Evolutionary conservation across 768 basidiomycete genomes (phyloP).

Genomic region (Dacryopinax spathularia): DNA sequence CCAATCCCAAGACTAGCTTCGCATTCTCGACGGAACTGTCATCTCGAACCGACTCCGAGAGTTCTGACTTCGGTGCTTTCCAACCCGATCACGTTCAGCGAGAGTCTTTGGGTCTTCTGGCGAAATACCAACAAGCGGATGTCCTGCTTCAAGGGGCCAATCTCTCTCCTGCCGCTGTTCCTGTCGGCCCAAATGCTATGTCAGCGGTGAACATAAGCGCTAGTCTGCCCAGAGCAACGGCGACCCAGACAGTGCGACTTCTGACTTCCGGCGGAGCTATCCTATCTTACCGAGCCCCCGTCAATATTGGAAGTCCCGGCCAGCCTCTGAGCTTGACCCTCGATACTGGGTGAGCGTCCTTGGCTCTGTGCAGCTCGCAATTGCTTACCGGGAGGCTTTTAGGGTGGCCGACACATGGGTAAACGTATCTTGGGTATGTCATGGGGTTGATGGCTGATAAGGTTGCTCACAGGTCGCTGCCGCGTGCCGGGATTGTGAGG

Average conservation of each 20-base stretch:
- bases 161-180: not conserved
- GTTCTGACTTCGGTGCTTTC: not conserved
- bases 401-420: not conserved
- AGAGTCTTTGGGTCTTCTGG: not conserved
- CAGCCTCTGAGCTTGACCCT: not conserved
- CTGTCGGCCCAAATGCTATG: not conserved
- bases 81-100: not conserved
- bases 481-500: not conserved
- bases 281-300: not conserved
- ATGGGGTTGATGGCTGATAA: too few relatives aligned
- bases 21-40: too few relatives aligned
- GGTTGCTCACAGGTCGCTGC: not conserved
- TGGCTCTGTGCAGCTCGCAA: not conserved
- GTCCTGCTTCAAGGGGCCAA: not conserved
- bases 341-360: not conserved
- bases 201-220: not conserved
- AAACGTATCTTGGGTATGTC: too few relatives aligned
- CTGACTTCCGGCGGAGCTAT: not conserved
- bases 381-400: too few relatives aligned
- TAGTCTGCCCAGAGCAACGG: not conserved
- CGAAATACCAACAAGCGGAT: not conserved
- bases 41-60: not conserved
- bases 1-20: too few relatives aligned
- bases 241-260: not conserved
- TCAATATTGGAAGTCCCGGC: not conserved